Evolutionary conservation across 2,329 filamentous ascomycete species (phyloP).

Genomic region (Xylaria sp.): DNA sequence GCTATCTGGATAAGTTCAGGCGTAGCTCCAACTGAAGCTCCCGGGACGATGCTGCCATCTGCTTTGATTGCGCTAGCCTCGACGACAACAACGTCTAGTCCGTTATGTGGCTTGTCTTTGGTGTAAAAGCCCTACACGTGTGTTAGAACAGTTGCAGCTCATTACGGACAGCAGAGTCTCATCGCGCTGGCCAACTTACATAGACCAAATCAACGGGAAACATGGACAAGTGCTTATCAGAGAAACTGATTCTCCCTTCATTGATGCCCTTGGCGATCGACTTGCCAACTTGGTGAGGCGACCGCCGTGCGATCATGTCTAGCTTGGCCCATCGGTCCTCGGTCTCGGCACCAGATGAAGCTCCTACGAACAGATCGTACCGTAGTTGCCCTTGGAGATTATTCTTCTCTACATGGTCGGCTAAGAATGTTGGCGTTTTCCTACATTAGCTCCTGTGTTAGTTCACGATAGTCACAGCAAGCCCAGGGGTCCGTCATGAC

Average conservation of each 20-base stretch:
- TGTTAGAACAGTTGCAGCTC: constrained; percentile 13
- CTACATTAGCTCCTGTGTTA: constrained; percentile 52
- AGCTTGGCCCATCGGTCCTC: constrained; percentile 89
- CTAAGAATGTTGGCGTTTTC: constrained; percentile 82
- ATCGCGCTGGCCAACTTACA: constrained; percentile 47
- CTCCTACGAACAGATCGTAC: constrained; percentile 87
- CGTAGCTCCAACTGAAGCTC: constrained; percentile 82
- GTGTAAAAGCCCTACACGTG: constrained; percentile 74
- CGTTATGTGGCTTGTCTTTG: constrained; percentile 74
- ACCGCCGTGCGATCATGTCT: constrained; percentile 87
- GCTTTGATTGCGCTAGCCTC: constrained; percentile 88
- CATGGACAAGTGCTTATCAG: constrained; percentile 93
- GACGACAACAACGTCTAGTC: constrained; percentile 82
- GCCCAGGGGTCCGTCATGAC: constrained; percentile 38
- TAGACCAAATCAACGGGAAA: constrained; percentile 88
- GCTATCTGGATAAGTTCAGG: constrained; percentile 90
- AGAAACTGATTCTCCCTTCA: constrained; percentile 85
- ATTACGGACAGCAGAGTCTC: not conserved
- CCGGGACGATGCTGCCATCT: constrained; percentile 86
- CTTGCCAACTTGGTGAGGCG: constrained; percentile 89
- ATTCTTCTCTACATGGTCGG: constrained; percentile 89
- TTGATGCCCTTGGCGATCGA: constrained; percentile 91
- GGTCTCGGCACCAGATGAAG: constrained; percentile 87
- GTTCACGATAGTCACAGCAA: not conserved
- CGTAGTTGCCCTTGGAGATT: constrained; percentile 81